These are phyloP conservation scores for Lasiodiplodia sp. DNA, from an alignment of 2,329 filamentous ascomycete species.

Conservation along the genomic window DNA sequence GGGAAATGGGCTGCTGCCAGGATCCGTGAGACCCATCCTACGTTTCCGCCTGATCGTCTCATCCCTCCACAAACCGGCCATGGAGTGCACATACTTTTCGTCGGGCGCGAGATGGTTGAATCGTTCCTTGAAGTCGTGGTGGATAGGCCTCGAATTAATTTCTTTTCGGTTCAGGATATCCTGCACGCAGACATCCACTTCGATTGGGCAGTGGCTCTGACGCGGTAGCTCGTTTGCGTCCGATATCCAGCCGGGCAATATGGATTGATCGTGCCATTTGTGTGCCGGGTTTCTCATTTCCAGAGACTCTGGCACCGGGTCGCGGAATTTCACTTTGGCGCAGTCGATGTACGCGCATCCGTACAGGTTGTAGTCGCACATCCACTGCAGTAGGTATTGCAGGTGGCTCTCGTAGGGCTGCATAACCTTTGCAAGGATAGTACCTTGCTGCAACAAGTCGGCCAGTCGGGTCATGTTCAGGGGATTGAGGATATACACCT, in stretches of 20 bases:
- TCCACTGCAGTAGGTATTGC: conserved; percentile 93
- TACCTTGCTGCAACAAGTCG: conserved; percentile 86
- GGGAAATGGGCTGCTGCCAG: conserved; percentile 78
- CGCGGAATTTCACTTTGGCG: conserved; percentile 73
- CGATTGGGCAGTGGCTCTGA: conserved; percentile 85
- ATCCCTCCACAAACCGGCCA: conserved; percentile 92
- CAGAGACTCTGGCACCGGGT: conserved; percentile 75
- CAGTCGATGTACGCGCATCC: conserved; percentile 88
- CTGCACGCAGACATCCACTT: conserved; percentile 88
- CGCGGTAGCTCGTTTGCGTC: conserved; percentile 72
- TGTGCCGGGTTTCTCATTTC: conserved; percentile 68
- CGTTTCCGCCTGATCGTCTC: conserved; percentile 81
- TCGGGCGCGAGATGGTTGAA: conserved; percentile 68
- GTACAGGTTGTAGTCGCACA: conserved; percentile 97
- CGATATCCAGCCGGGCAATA: conserved; percentile 66
- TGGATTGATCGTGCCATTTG: conserved; percentile 80
- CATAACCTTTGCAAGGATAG: conserved; percentile 81
- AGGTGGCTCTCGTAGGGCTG: conserved; percentile 95
- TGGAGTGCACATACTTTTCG: conserved; percentile 88
- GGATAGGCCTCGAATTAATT: conserved; percentile 78
- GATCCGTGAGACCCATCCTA: conserved; percentile 69
- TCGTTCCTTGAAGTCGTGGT: conserved; percentile 86
- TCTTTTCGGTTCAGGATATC: conserved; percentile 83
- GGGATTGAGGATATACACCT: conserved; percentile 93
- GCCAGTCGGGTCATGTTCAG: conserved; percentile 84